Evolutionary conservation across 1,284 basidiomycete species (phyloP).

Genomic region (Boletus smithii): DNA sequence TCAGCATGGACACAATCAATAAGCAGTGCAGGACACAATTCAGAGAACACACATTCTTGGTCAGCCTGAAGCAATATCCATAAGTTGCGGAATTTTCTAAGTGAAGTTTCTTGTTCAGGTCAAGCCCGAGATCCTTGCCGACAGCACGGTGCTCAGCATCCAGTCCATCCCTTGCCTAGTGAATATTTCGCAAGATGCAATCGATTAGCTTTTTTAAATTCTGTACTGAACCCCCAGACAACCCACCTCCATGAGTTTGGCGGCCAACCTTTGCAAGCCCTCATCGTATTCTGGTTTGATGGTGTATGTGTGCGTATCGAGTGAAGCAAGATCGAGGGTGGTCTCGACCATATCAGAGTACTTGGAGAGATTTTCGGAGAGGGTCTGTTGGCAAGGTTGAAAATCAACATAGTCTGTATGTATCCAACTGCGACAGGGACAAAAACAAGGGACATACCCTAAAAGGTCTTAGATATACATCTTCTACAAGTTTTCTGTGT

Average conservation of each 20-base stretch:
- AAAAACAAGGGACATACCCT: conserved; percentile 42
- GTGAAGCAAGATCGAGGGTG: conserved; percentile 88
- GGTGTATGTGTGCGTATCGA: conserved; percentile 83
- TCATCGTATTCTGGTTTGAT: conserved; percentile 92
- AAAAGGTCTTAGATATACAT: conserved; percentile 62
- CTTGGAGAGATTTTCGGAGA: conserved; percentile 62
- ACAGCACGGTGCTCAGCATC: conserved; percentile 80
- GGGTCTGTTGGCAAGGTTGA: conserved; percentile 45
- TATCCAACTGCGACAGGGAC: not conserved
- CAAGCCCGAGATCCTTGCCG: conserved; percentile 76
- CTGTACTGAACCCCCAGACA: not conserved
- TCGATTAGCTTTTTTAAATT: no score
- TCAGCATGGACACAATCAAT: not conserved
- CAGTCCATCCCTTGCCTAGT: conserved; percentile 70
- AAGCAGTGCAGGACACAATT: not conserved
- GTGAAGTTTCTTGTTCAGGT: conserved; percentile 94
- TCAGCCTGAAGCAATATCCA: conserved; percentile 92
- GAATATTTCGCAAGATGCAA: not conserved
- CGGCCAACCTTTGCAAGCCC: conserved; percentile 66
- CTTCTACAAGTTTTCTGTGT: conserved; percentile 57
- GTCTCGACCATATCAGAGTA: conserved; percentile 95
- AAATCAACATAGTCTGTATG: not conserved
- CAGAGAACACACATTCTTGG: conserved; percentile 72
- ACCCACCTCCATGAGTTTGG: conserved; percentile 58
- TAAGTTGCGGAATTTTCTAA: conserved; percentile 90